phyloP scores from a whole-genome alignment of 2,329 filamentous ascomycete genomes.

The Aureobasidium sp. region DNA sequence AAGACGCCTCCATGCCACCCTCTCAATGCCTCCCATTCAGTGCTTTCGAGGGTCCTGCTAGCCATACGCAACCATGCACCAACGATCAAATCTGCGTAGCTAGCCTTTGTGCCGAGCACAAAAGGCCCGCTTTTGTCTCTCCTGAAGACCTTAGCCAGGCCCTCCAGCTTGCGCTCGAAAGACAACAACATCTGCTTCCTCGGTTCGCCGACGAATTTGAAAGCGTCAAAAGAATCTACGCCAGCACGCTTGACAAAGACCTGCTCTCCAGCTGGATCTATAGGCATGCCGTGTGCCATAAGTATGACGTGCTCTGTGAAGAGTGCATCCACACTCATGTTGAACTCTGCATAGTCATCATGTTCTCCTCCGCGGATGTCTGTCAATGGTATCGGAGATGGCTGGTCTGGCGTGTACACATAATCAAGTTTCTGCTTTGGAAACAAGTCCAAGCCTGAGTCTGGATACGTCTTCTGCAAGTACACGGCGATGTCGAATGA shows the following conservation, averaged over 20 bases:
- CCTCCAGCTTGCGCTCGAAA: background rate
- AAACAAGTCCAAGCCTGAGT: conserved; percentile 23
- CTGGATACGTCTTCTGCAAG: conserved; percentile 47
- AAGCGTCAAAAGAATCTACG: background rate
- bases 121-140: conserved; percentile 38
- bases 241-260: conserved; percentile 6
- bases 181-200: background rate
- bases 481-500: conserved; percentile 60
- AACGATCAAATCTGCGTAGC: conserved; percentile 52
- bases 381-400: conserved; percentile 35
- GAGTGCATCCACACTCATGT: conserved; percentile 41
- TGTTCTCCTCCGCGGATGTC: conserved; percentile 43
- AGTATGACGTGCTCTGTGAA: conserved; percentile 41
- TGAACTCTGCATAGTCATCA: conserved; percentile 37
- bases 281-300: conserved; percentile 28
- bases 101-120: conserved; percentile 38
- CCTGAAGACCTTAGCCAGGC: conserved; percentile 8
- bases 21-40: conserved; percentile 43
- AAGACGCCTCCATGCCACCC: conserved; percentile 47
- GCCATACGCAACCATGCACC: conserved; percentile 50
- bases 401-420: conserved; percentile 36
- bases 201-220: background rate
- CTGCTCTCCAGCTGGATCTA: conserved; percentile 21
- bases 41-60: conserved; percentile 31
- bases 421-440: conserved; percentile 8